Evolutionary conservation across 108 stramenopile species (phyloP), one percentile per base, ranked within the genome.

Genomic region (Fragilariopsis cylindrus): DNA sequence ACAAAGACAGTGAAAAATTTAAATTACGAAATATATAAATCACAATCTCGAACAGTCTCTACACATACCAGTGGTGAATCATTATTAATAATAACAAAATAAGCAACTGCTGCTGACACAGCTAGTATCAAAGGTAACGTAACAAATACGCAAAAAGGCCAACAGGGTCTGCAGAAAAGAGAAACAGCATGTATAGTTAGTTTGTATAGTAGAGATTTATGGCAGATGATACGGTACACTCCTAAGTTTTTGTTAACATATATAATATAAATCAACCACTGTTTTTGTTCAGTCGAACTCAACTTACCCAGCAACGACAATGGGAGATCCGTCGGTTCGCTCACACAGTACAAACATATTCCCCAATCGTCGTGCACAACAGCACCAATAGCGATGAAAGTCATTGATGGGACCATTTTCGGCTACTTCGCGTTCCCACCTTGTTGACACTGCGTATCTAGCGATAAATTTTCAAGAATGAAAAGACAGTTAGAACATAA

Each of bases 61-160:
- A 11, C 30, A 82, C 90, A 80, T 77, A 92, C 90, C 85, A 95
- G 50, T 12, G 75, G 81, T 11, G 88, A 80, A 66, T 84, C 73
- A n/a, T 75, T 69, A 64, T 87, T 74, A 65, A 91, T 82, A 40
- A 96, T 81, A 44, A 93, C 74, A 66, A 92, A 92, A 71, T 88
- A 90, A 7, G 75, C 66, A 16, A 91, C 88, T 50, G 90, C 62
- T 12, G 69, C 84, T 15, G 86, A 81, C 57, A 91, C 62, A 5
- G 84, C 86, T 48, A 90, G 40, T 58, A 96, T 90, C 70, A 94
- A 68, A 9, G 92, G 92, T 11, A 93, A 9, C 3, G 96, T 96
- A 18, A 96, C 90, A 66, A 90, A 84, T 30, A 78, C 81, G 65
- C 96, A 96, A 81, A 96, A 96, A 0, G 96, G 93, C 96, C 96